phyloP scores from a whole-genome alignment of 257 asterid species.

The Nemophila menziesii region DNA sequence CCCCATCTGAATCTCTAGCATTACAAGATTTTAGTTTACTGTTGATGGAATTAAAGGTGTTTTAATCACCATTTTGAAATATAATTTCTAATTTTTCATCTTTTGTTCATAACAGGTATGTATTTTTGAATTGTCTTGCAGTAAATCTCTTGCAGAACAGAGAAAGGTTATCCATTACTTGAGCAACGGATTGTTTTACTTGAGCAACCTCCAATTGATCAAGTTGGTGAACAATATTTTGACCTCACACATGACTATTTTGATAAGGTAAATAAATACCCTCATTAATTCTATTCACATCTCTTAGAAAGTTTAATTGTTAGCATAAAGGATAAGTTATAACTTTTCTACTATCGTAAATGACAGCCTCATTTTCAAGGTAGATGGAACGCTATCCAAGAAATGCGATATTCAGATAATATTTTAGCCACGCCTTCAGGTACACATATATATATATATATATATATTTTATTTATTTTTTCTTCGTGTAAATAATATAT shows the following conservation, averaged over 20 bases:
- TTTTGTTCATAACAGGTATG: no score
- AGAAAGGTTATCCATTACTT: no score
- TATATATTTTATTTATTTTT: conserved; percentile 3
- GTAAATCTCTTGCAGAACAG: no score
- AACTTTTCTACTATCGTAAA: not conserved
- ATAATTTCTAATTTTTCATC: no score
- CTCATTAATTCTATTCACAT: conserved; percentile 7
- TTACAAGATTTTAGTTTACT: no score
- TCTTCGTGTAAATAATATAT: conserved; percentile 3
- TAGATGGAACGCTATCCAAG: conserved; percentile 49
- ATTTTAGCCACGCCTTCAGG: conserved; percentile 34
- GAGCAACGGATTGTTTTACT: no score
- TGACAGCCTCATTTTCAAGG: conserved; percentile 30
- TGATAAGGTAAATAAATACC: conserved; percentile 45
- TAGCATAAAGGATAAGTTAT: not conserved
- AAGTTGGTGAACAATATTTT: conserved; percentile 37
- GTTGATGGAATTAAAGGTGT: no score
- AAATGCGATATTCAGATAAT: conserved; percentile 42
- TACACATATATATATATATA: conserved; percentile 11
- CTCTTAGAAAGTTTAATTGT: conserved; percentile 2
- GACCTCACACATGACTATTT: conserved; percentile 45
- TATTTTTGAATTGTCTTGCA: no score
- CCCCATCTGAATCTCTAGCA: no score
- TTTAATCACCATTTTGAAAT: no score
- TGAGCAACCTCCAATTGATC: conserved; percentile 82